These are phyloP conservation scores for Agastache rugosa DNA, from an alignment of 257 asterid species.

Conservation along the genomic window DNA sequence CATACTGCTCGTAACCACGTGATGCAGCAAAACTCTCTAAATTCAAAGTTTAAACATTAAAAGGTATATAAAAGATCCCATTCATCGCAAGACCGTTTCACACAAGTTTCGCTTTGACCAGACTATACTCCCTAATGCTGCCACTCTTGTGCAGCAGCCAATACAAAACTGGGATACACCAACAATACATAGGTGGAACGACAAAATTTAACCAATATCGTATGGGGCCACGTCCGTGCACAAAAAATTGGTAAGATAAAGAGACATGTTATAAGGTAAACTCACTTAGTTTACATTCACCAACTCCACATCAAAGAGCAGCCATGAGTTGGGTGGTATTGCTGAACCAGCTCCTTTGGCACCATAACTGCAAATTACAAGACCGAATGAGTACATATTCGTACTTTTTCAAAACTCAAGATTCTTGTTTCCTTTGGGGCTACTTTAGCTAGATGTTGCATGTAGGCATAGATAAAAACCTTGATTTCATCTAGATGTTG, in stretches of 20 bases:
- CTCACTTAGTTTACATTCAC: constrained; percentile 56
- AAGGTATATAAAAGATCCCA: background rate
- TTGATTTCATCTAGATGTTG: background rate
- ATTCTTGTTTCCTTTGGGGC: background rate
- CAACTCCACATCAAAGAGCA: constrained; percentile 90
- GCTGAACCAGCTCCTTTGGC: constrained; percentile 60
- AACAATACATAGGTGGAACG: constrained; percentile 22
- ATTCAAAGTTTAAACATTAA: background rate
- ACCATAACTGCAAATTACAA: constrained; percentile 70
- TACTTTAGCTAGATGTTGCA: background rate
- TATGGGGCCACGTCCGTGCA: background rate
- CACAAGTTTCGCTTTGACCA: background rate
- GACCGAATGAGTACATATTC: constrained; percentile 16
- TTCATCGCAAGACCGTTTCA: background rate
- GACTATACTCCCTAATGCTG: background rate
- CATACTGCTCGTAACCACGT: background rate
- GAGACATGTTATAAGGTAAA: background rate
- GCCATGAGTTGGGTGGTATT: constrained; percentile 87
- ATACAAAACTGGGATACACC: constrained; percentile 29
- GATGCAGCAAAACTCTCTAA: background rate
- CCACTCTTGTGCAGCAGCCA: constrained; percentile 14
- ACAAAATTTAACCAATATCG: constrained; percentile 6
- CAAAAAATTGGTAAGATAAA: background rate
- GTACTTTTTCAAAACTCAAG: background rate
- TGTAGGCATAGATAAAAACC: background rate